Evolutionary conservation across 148 eudicot genomes (phyloP).

Genomic region (Amaranthus hypochondriacus): DNA sequence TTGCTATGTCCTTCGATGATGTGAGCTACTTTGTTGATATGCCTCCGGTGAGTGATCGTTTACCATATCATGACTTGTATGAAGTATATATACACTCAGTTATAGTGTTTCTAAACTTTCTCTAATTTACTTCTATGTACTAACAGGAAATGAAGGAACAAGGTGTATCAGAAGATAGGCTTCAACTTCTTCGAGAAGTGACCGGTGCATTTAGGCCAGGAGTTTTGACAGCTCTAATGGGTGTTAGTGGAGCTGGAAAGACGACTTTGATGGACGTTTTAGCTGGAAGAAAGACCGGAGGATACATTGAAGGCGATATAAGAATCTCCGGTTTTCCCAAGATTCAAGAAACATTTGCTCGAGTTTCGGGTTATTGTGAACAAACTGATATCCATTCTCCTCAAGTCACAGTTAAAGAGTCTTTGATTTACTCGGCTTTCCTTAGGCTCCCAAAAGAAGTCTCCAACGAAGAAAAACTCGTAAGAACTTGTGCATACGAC

Average conservation of each 20-base stretch:
- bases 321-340: constrained; percentile 64
- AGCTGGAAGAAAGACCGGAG: constrained; percentile 70
- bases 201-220: constrained; percentile 75
- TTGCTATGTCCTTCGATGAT: constrained; percentile 45
- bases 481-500: constrained; percentile 6
- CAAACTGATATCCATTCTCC: constrained; percentile 73
- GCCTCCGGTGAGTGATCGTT: constrained; percentile 39
- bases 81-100: no score
- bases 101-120: background rate
- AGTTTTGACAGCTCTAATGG: constrained; percentile 72
- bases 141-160: constrained; percentile 63
- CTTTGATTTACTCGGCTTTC: constrained; percentile 66
- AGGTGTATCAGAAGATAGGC: constrained; percentile 62
- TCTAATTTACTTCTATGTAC: background rate
- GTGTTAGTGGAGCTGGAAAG: constrained; percentile 83
- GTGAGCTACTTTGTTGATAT: constrained; percentile 46
- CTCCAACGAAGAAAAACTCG: constrained; percentile 54
- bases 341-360: constrained; percentile 70
- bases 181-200: constrained; percentile 60
- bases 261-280: constrained; percentile 77
- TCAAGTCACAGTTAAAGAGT: constrained; percentile 61
- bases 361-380: constrained; percentile 75
- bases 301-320: constrained; percentile 65
- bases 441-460: constrained; percentile 63
- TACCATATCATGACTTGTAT: background rate